Conservation (phyloP, 352 stramenopile genomes). For the Thalassiosira sp. region DNA sequence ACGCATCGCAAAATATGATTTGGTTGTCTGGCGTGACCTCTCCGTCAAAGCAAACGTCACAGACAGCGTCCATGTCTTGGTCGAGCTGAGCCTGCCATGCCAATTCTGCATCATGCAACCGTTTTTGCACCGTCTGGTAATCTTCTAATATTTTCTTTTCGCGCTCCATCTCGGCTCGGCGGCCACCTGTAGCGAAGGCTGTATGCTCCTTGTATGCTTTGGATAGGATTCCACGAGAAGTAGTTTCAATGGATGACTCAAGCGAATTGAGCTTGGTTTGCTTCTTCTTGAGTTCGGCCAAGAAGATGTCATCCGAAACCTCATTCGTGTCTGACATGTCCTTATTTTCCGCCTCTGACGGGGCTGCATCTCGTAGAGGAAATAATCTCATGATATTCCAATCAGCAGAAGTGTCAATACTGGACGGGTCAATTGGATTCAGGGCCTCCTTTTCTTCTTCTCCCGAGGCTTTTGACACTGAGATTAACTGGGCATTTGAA, state of each 20-base stretch:
- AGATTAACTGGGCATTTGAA: conserved; percentile 1
- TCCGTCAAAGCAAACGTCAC: conserved; percentile 80
- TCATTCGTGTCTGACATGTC: conserved; percentile 8
- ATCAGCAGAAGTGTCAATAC: conserved; percentile 18
- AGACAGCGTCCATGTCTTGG: conserved; percentile 83
- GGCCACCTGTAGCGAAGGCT: conserved; percentile 49
- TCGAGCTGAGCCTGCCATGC: conserved; percentile 68
- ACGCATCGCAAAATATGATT: conserved; percentile 84
- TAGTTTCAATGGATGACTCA: conserved; percentile 51
- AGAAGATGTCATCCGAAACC: conserved; percentile 45
- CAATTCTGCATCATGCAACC: conserved; percentile 64
- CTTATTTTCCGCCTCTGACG: not conserved
- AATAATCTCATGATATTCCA: conserved; percentile 44
- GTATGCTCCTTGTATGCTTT: conserved; percentile 58
- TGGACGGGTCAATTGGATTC: conserved; percentile 14
- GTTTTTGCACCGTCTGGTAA: conserved; percentile 51
- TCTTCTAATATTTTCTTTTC: conserved; percentile 53
- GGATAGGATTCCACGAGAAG: conserved; percentile 33
- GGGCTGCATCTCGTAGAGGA: not conserved
- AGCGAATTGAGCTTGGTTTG: conserved; percentile 47
- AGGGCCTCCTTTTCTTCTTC: conserved; percentile 17
- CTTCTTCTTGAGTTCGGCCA: conserved; percentile 59
- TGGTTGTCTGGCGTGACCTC: conserved; percentile 83
- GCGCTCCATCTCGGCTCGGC: conserved; percentile 19
- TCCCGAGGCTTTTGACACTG: conserved; percentile 8